Evolutionary conservation across 495 filamentous ascomycete species (phyloP).

Genomic region (Podospora fimiseda): DNA sequence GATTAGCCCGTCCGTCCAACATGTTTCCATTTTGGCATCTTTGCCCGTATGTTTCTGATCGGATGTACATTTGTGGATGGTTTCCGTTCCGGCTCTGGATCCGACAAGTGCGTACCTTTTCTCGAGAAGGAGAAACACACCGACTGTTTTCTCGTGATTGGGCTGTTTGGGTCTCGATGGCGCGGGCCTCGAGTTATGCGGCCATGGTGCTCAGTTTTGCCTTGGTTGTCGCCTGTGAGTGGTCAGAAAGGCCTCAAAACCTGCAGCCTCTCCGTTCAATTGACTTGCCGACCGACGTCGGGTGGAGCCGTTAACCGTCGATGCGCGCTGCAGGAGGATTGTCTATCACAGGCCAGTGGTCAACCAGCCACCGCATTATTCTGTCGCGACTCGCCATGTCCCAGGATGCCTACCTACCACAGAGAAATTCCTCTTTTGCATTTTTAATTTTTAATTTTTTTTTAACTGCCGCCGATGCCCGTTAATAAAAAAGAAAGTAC

Average conservation of each 20-base stretch:
- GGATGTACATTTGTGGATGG: too few species aligned
- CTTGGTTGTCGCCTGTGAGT: constrained; percentile 24
- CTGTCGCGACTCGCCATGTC: neutral
- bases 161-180: constrained; percentile 27
- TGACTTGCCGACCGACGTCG: constrained; percentile 9
- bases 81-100: constrained; percentile 11
- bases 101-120: constrained; percentile 18
- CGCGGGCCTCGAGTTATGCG: constrained; percentile 34
- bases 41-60: neutral
- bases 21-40: constrained; percentile 2
- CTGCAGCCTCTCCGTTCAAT: constrained; percentile 19
- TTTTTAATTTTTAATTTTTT: neutral
- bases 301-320: constrained; percentile 16
- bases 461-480: too few species aligned
- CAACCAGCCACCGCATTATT: constrained; percentile 29
- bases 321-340: constrained; percentile 6
- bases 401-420: too few species aligned
- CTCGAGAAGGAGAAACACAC: constrained; percentile 29
- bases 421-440: neutral
- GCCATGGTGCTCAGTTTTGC: constrained; percentile 25
- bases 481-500: too few species aligned
- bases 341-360: neutral
- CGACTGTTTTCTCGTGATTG: constrained; percentile 26
- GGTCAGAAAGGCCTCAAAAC: constrained; percentile 19
- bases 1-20: too few species aligned